Base-by-base conservation (phyloP, 1,139 yeast genomes). In the Blastobotrys capitulatus region DNA sequence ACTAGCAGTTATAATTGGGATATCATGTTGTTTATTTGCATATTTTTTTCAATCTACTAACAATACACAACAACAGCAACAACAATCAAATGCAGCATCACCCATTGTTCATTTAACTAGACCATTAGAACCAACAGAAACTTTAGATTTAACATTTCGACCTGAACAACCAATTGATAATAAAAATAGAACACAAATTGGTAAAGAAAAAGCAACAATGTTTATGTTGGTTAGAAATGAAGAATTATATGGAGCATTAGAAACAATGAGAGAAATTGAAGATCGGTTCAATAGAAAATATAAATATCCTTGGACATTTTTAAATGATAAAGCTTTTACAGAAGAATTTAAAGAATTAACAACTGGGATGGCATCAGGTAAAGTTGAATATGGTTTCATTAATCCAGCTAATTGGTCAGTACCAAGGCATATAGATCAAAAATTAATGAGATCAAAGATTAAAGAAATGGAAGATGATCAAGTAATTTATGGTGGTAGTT, bases 291-390 rank as follows among this genome's bases (percentile, higher is more conserved):
- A 79, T 65, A 63, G 71, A 13, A 69, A 74, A 50, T 78, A 65
- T 65, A 63, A 76, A 55, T 79, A 79, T 57, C 92, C 95, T 6
- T 90, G 96, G 96, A 84, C 88, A 1, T 89, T 90, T 60, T 65
- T 90, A 46, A 90, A 90, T 62, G 95, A 90, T 61, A 87, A 79
- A 37, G 84, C 83, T 2, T 90, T 90, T 64, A 78, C 80, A 6
- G 78, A 76, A 1, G 80, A 80, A 42, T 88, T 90, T 65, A 83
- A 66, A 52, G 36, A 48, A 38, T 49, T 78, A 57, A 89, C 97
- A 0, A 72, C 83, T 0, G 76, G 86, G 27, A 86, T 90, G 95
- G 95, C 90, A 0, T 83, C 90, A 52, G 94, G 96, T 0, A 66
- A 77, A 45, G 80, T 90, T 0, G 79, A 81, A 56, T 89, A 86